Conservation (phyloP, 169 alveolate genomes). For the Toxoplasma gondii region DNA sequence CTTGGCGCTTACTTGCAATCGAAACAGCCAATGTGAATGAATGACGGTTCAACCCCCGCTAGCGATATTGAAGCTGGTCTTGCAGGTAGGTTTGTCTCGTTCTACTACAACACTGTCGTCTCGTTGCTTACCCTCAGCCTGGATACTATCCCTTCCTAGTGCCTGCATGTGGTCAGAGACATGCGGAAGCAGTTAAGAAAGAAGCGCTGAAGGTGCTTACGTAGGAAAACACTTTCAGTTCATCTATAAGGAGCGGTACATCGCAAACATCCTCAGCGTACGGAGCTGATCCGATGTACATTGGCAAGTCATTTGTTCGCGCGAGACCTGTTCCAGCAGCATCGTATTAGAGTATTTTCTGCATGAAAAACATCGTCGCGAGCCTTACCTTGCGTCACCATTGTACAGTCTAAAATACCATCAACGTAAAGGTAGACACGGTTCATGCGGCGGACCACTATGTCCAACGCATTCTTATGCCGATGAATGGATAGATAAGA, state of each 20-base stretch:
- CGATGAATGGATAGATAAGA: neutral
- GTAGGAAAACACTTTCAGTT: slow-evolving; percentile 77
- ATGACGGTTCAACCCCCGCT: slow-evolving; percentile 88
- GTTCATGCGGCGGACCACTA: slow-evolving; percentile 61
- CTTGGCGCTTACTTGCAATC: slow-evolving; percentile 81
- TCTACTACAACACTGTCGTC: neutral
- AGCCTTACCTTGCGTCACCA: slow-evolving; percentile 52
- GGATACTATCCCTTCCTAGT: slow-evolving; percentile 78
- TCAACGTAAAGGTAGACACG: slow-evolving; percentile 65
- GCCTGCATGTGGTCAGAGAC: slow-evolving; percentile 59
- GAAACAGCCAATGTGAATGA: slow-evolving; percentile 85
- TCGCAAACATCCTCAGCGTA: slow-evolving; percentile 82
- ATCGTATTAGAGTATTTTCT: neutral
- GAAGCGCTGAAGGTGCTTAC: neutral
- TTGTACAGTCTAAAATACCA: slow-evolving; percentile 57
- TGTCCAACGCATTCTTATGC: neutral
- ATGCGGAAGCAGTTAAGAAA: neutral
- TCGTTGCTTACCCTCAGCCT: slow-evolving; percentile 71
- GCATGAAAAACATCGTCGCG: no score
- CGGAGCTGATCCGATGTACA: slow-evolving; percentile 87
- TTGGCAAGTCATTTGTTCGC: slow-evolving; percentile 83
- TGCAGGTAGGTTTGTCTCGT: neutral
- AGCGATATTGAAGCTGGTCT: slow-evolving; percentile 73
- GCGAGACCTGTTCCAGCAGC: slow-evolving; percentile 65
- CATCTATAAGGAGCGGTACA: slow-evolving; percentile 85